Percentiles rank a stretch among this genome's conserved stretches.
Evolutionary conservation across 2,329 filamentous ascomycete genomes (phyloP).

Genomic region (Sclerotiophoma versabilis): DNA sequence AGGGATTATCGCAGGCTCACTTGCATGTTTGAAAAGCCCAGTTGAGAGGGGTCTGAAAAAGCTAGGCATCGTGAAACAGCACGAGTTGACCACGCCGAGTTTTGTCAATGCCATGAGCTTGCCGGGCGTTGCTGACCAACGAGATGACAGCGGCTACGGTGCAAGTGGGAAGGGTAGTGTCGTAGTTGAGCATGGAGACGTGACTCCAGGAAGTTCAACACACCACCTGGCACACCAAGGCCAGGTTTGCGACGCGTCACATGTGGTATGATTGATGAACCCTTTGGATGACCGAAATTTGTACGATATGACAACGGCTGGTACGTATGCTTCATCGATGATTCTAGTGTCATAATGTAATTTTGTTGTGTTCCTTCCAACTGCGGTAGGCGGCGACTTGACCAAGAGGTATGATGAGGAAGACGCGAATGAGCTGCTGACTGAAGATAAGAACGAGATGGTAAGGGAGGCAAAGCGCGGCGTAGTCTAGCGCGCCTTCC

Average conservation of each 20-base stretch:
- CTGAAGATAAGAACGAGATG: no score
- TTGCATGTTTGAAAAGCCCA: constrained; percentile 34
- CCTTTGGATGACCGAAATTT: not conserved
- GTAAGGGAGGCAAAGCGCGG: not conserved
- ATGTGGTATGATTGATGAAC: not conserved
- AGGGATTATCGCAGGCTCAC: constrained; percentile 37
- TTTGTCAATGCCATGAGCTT: constrained; percentile 26
- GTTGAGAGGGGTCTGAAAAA: constrained; percentile 28
- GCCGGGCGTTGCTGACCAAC: constrained; percentile 4
- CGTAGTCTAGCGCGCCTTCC: not conserved
- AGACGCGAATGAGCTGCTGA: no score
- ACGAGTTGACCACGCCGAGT: constrained; percentile 26
- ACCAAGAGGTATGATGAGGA: no score
- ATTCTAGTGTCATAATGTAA: not conserved
- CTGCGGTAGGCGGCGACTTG: no score
- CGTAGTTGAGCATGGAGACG: constrained; percentile 9
- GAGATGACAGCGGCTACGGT: constrained; percentile 17
- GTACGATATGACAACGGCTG: not conserved
- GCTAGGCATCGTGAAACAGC: constrained; percentile 28
- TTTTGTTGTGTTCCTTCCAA: not conserved
- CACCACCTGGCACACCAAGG: not conserved
- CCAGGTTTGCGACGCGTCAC: not conserved
- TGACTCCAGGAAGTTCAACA: not conserved
- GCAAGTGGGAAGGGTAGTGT: constrained; percentile 16
- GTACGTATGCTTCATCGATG: not conserved